A percentile compares a stretch with the other conserved stretches of the same genome.
Conservation (phyloP, 75 land plant genomes). For the Ceratopteris richardii region DNA sequence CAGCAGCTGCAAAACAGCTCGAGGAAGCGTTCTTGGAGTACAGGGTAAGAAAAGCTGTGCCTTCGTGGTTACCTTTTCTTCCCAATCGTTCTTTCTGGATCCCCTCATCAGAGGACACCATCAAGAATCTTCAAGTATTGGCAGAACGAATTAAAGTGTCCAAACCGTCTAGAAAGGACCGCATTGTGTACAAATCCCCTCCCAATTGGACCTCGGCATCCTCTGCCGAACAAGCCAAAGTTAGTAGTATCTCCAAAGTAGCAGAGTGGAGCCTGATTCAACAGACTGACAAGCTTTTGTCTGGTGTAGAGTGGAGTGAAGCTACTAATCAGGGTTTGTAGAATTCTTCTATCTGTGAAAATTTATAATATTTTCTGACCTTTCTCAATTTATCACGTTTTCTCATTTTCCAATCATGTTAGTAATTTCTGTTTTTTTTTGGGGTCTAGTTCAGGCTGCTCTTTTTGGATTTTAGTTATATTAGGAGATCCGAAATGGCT, state of each 20-base stretch:
- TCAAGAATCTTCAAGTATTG: slow-evolving; percentile 1
- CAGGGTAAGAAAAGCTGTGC: slow-evolving; percentile 4
- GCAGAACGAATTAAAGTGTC: slow-evolving; percentile 1
- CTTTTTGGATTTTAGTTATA: no score
- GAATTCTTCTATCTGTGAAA: no score
- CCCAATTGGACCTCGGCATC: background rate
- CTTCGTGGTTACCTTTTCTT: slow-evolving; percentile 5
- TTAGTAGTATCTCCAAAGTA: background rate
- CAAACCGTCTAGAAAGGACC: background rate
- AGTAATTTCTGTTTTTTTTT: no score
- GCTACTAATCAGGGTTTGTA: no score
- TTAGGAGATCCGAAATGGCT: no score
- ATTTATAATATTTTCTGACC: no score
- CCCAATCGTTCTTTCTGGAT: slow-evolving; percentile 9
- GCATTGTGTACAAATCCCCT: background rate
- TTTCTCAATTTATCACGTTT: no score
- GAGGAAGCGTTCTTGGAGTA: slow-evolving; percentile 6
- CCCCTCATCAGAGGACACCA: slow-evolving; percentile 8
- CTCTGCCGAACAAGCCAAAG: background rate
- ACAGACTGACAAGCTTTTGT: slow-evolving; percentile 2
- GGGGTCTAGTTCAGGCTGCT: no score
- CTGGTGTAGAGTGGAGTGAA: background rate
- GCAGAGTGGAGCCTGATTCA: slow-evolving; percentile 3
- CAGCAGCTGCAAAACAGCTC: background rate
- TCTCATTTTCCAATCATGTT: no score